Base-by-base conservation (phyloP, 371 early-diverging fungal species). In the Apophysomyces sp. region DNA sequence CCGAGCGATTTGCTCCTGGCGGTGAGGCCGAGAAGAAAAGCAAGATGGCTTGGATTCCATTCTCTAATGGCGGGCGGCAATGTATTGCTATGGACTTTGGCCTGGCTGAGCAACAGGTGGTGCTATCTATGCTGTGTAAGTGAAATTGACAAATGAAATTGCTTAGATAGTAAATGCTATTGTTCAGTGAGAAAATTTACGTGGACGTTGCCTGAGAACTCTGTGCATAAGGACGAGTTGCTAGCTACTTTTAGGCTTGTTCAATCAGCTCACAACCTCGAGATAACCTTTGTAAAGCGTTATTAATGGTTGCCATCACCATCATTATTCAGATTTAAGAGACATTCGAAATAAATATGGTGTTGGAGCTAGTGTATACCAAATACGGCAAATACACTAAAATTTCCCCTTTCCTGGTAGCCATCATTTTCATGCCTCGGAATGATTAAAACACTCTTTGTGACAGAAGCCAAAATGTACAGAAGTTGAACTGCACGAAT, bases 41-140 rank as follows among this genome's bases (percentile, higher is more conserved):
- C 27, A 55, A 59, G 1, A 40, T 58, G 11, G 65, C 74, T 4
- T 86, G 77, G 77, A 39, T 80, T 6, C 84, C 86, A 26, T 86
- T 86, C 56, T 69, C 78, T 58, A 69, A 69, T 40, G 86, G 86
- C 6, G 53, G 72, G 3, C 73, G 86, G 41, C 75, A 81, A 39
- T 68, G 68, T 31, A 62, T 63, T 13, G 68, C 63, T 7, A 62
- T 62, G 63, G 62, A 67, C 60, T 62, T 62, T 18, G 59, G 62
- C 36, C 24, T 67, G 26, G 39, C 54, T 4, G 63, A 67, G 39
- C 67, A 67, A 16, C 62, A 59, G 8, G 67, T 67, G 2, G 15
- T 62, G 9, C 62, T 67, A 1, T 54, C 62, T 3, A 58, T 62
- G 54, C 21, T 67, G 21, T 58, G 65, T 65, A 58, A 65, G 65